A percentile compares a stretch with the other conserved stretches of the same genome.
Evolutionary conservation across 345 rosid genomes (phyloP).

Genomic region (Salix brachista): DNA sequence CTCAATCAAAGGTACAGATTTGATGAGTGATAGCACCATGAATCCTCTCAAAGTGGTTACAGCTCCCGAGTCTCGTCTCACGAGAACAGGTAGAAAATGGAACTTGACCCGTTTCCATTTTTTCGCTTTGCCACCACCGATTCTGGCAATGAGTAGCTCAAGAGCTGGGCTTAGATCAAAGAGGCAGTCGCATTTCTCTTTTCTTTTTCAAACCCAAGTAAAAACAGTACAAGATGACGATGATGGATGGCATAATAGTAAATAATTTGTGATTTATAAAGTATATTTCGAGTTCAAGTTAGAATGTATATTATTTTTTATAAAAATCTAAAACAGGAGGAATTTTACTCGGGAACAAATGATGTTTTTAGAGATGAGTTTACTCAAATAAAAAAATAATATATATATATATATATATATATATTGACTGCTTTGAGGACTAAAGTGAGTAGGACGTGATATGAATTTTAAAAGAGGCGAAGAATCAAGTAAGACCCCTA

Average conservation of each 20-base stretch:
- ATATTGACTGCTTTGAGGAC: neutral
- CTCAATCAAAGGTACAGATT: neutral
- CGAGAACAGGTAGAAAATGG: neutral
- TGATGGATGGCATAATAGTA: too few species aligned
- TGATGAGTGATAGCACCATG: neutral
- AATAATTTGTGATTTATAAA: too few species aligned
- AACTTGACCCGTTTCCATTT: too few species aligned
- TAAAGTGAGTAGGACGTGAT: neutral
- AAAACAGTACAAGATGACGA: neutral
- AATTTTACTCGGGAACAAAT: too few species aligned
- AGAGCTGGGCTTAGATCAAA: neutral
- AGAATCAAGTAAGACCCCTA: constrained; percentile 3
- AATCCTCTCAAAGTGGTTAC: neutral
- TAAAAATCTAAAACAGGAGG: too few species aligned
- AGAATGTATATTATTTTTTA: too few species aligned
- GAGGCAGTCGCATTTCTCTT: neutral
- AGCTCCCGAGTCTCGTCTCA: neutral
- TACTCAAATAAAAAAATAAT: too few species aligned
- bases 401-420: too few species aligned
- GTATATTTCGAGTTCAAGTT: too few species aligned
- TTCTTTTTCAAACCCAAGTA: neutral
- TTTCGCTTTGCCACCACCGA: neutral
- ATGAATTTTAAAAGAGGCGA: neutral
- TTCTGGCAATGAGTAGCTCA: neutral
- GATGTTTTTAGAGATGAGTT: too few species aligned